Evolutionary conservation across 176 grass and related monocot species (phyloP).

Genomic region (Thinopyrum elongatum): DNA sequence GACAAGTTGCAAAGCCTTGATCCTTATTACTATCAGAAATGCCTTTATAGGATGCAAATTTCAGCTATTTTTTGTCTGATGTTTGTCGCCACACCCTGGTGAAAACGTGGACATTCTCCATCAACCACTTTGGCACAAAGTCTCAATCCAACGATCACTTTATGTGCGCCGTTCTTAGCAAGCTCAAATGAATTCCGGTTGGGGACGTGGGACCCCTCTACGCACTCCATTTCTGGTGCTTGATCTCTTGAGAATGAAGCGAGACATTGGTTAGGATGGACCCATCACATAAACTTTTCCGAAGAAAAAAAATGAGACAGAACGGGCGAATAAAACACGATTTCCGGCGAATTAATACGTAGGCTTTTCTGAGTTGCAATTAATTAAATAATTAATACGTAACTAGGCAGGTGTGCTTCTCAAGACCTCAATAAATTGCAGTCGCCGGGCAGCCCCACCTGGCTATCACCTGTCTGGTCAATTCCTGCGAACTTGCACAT

Average conservation of each 20-base stretch:
- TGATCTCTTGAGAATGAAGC: constrained; percentile 40
- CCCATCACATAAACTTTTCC: constrained; percentile 11
- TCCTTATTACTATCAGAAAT: neutral
- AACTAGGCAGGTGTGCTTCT: neutral
- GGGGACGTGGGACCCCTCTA: neutral
- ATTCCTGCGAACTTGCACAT: constrained; percentile 22
- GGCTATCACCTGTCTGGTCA: neutral
- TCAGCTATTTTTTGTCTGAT: neutral
- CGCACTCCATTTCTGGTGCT: neutral
- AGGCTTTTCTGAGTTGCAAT: no score
- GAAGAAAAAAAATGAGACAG: neutral
- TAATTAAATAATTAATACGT: neutral
- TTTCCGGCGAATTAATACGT: neutral
- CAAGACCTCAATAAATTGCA: neutral
- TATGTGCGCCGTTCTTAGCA: neutral
- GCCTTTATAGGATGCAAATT: neutral
- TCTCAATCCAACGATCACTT: neutral
- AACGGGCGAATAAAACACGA: neutral
- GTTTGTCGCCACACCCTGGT: no score
- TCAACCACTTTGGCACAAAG: neutral
- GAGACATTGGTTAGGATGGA: constrained; percentile 37
- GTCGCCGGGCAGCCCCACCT: neutral
- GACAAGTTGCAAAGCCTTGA: neutral
- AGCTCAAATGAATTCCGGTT: neutral
- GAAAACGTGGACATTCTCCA: neutral